phyloP scores from a whole-genome alignment of 768 basidiomycete species.

The Paxillus ammoniavirescens region DNA sequence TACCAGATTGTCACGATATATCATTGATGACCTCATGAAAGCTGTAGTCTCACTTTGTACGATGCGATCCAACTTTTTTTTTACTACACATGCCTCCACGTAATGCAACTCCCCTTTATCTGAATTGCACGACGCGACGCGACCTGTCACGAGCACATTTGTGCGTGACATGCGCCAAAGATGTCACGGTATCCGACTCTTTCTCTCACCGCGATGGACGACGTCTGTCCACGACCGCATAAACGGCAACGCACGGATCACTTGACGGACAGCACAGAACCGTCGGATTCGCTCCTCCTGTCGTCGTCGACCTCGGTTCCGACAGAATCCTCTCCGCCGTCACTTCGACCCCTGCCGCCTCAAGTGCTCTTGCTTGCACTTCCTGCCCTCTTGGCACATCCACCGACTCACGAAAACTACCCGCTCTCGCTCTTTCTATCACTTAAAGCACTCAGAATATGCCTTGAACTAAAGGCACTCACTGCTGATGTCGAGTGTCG shows the following conservation, averaged over 20 bases:
- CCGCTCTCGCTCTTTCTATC: constrained; percentile 55
- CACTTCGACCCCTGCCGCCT: constrained; percentile 36
- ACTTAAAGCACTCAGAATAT: constrained; percentile 52
- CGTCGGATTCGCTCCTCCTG: neutral
- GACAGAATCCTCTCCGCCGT: neutral
- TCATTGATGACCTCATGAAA: too few relatives aligned
- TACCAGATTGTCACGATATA: too few relatives aligned
- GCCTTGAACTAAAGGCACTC: constrained; percentile 48
- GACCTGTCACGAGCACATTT: constrained; percentile 28
- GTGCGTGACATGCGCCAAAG: constrained; percentile 24
- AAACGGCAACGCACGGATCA: constrained; percentile 32
- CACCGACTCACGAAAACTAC: constrained; percentile 60
- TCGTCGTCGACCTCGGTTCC: neutral
- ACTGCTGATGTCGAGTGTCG: constrained; percentile 63
- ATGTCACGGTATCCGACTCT: constrained; percentile 11
- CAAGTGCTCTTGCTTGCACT: constrained; percentile 58
- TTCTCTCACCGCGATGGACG: constrained; percentile 20
- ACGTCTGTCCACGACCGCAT: constrained; percentile 31
- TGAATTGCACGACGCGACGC: constrained; percentile 16
- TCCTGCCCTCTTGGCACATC: constrained; percentile 59
- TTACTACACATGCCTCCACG: too few relatives aligned
- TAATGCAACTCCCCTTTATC: too few relatives aligned
- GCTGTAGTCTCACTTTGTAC: too few relatives aligned
- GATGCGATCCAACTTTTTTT: too few relatives aligned
- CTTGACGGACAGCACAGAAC: neutral